Conservation (phyloP, 2,329 filamentous ascomycete genomes). For the Fusarium solani-melongenae region DNA sequence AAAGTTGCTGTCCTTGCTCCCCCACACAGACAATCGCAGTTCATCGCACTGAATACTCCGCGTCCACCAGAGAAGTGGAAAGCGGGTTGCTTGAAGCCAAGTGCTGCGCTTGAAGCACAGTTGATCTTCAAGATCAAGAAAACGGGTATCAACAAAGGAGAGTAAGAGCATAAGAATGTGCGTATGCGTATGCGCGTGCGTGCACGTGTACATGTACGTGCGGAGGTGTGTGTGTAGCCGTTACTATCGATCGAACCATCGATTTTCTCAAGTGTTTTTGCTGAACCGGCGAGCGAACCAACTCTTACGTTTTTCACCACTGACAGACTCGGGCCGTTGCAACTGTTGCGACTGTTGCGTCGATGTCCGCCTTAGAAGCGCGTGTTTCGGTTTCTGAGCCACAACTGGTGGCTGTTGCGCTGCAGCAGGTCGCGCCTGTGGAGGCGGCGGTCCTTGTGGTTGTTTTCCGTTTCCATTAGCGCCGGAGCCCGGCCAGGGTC, state of each 20-base stretch:
- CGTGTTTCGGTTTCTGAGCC: conserved; percentile 44
- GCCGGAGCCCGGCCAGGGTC: conserved; percentile 52
- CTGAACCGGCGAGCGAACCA: conserved; percentile 90
- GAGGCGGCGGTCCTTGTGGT: conserved; percentile 40
- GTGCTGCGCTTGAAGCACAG: not conserved
- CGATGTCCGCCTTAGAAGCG: conserved; percentile 44
- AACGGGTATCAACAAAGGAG: conserved; percentile 45
- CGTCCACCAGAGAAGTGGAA: conserved; percentile 12
- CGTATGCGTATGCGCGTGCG: conserved; percentile 8
- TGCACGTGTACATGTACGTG: not conserved
- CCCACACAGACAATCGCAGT: conserved; percentile 9
- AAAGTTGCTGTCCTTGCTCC: conserved; percentile 8
- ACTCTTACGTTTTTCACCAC: conserved; percentile 82
- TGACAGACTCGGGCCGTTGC: conserved; percentile 22
- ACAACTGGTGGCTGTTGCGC: conserved; percentile 31
- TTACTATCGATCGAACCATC: conserved; percentile 4
- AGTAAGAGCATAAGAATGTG: conserved; percentile 25
- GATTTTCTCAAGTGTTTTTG: conserved; percentile 55
- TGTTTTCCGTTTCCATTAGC: conserved; percentile 40
- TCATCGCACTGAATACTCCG: conserved; percentile 13
- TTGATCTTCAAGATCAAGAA: conserved; percentile 23
- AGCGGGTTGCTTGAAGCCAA: not conserved
- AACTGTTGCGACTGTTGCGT: conserved; percentile 41
- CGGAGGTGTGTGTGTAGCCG: conserved; percentile 6
- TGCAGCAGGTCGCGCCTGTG: conserved; percentile 37